Evolutionary conservation across 495 filamentous ascomycete genomes (phyloP), one percentile per base, ranked within the genome.

Genomic region (Podospora appendiculata): DNA sequence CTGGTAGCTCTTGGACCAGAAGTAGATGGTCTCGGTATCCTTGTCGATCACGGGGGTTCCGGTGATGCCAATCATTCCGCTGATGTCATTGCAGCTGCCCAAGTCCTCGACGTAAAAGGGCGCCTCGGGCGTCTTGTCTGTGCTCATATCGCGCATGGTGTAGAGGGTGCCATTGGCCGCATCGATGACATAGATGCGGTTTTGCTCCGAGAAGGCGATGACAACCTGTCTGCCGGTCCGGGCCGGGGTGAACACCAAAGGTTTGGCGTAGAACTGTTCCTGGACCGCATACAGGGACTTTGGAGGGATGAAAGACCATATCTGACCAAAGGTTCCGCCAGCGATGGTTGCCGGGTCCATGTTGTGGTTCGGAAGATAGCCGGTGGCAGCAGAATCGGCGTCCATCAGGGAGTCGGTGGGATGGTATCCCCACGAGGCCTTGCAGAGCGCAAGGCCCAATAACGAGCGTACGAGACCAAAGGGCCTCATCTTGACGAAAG

Each of bases 1-100:
- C 13, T 47, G 64, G 47, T 74, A 73, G n/a, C 61, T 63, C 55
- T 74, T 74, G 5, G 68, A 58, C 46, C 56, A 72, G 34, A 73
- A 68, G 55, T 71, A 73, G 8, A 64, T 53, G 32, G 63, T 70
- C 44, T 69, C 67, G 3, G 68, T 69, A 32, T 32, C 36, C 18
- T 56, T 55, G 53, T 71, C 68, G 39, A 73, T 66, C 14, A 69
- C 51, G 18, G 65, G 67, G 8, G 68, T 72, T n/a, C 65, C 70
- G 9, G 59, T 63, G 34, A 71, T 65, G n/a, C 67, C 70, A 50
- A 69, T 58, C 9, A 50, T 47, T 2, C 48, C 57, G 48, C 53
- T 55, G 41, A 55, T 51, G 19, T 55, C 53, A 34, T 55, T 55
- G 48, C 53, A 55, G 34, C 39, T 55, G 40, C 48, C 48, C 48